These are phyloP conservation scores for Ophiosphaerella narmari DNA, from an alignment of 2,329 filamentous ascomycete genomes.

Conservation along the genomic window DNA sequence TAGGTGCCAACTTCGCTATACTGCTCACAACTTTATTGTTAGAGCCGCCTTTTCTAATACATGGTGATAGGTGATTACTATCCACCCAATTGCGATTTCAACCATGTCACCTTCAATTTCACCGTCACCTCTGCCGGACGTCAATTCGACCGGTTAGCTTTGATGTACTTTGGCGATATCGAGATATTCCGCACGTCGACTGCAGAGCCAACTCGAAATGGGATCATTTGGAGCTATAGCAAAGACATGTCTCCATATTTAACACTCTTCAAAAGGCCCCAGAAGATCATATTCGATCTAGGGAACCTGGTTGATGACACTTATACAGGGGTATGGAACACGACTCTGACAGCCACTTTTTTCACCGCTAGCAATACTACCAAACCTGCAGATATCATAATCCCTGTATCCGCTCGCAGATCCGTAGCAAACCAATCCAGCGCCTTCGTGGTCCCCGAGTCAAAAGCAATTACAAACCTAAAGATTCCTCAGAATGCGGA, in stretches of 20 bases:
- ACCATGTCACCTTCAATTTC: slow-evolving; percentile 75
- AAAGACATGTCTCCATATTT: slow-evolving; percentile 79
- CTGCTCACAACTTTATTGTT: too few relatives aligned
- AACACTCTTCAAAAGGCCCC: slow-evolving; percentile 68
- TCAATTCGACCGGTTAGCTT: slow-evolving; percentile 76
- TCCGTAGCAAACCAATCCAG: slow-evolving; percentile 61
- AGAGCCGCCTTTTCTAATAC: slow-evolving; percentile 2
- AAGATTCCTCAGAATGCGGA: slow-evolving; percentile 68
- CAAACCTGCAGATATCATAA: slow-evolving; percentile 64
- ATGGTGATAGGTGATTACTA: slow-evolving; percentile 60
- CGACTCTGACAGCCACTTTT: slow-evolving; percentile 74
- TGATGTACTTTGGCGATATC: slow-evolving; percentile 76
- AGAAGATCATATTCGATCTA: slow-evolving; percentile 80
- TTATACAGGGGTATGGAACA: slow-evolving; percentile 76
- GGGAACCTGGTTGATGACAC: slow-evolving; percentile 69
- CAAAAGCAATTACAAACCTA: slow-evolving; percentile 64
- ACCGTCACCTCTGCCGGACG: slow-evolving; percentile 72
- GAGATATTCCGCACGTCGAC: slow-evolving; percentile 87
- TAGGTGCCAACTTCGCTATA: slow-evolving; percentile 38
- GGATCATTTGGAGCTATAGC: slow-evolving; percentile 75
- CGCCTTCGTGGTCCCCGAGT: slow-evolving; percentile 68
- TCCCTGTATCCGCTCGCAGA: slow-evolving; percentile 65
- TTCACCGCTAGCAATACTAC: slow-evolving; percentile 58
- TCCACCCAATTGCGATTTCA: slow-evolving; percentile 72
- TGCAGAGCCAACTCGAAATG: slow-evolving; percentile 72